Evolutionary conservation across 2,329 filamentous ascomycete species (phyloP).

Genomic region (Botrytis tulipae): DNA sequence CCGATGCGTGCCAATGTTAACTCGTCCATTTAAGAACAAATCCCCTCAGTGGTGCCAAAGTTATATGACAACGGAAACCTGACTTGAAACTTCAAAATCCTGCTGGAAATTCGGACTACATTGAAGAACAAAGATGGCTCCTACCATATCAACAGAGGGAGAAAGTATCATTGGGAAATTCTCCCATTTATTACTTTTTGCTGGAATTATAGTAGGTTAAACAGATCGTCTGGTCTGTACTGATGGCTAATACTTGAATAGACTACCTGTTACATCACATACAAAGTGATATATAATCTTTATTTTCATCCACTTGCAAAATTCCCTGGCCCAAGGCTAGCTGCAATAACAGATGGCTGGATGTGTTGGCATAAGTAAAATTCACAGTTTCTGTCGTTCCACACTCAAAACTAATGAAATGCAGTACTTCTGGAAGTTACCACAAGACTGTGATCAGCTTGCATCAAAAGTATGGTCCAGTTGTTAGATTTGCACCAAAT

Average conservation of each 20-base stretch:
- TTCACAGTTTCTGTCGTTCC: background rate
- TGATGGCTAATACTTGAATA: background rate
- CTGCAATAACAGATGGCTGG: conserved; percentile 13
- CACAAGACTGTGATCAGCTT: conserved; percentile 7
- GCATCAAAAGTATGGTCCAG: conserved; percentile 11
- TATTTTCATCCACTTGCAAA: conserved; percentile 18
- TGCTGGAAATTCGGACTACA: background rate
- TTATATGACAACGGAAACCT: background rate
- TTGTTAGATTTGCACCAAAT: conserved; percentile 9
- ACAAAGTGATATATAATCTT: conserved; percentile 14
- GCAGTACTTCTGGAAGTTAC: background rate
- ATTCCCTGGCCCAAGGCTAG: conserved; percentile 19
- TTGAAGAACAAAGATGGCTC: background rate
- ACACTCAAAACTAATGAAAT: background rate
- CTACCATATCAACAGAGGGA: background rate
- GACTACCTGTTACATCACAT: background rate
- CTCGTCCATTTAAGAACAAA: background rate
- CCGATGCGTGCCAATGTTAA: background rate
- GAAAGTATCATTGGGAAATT: background rate
- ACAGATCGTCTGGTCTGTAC: background rate
- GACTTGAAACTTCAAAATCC: background rate
- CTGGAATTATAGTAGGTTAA: conserved; percentile 9
- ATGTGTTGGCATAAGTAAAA: conserved; percentile 6
- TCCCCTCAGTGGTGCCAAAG: background rate
- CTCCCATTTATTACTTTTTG: background rate